phyloP scores from a whole-genome alignment of 768 basidiomycete species.

The Termitomyces sp. region DNA sequence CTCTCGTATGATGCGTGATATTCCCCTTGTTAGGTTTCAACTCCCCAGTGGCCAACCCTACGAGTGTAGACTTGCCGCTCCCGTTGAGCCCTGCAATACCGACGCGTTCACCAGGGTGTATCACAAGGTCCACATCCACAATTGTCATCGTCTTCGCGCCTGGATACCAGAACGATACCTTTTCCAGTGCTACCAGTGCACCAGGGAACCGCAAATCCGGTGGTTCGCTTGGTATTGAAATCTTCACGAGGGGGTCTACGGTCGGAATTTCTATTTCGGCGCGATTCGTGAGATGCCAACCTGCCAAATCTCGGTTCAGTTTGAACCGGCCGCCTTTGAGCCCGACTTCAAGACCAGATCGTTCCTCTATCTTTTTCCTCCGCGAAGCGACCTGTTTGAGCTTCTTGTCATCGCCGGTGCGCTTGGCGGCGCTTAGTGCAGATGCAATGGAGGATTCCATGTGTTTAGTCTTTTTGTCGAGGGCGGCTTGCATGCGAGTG shows the following conservation, averaged over 20 bases:
- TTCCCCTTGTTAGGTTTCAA: constrained; percentile 45
- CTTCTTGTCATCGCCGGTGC: constrained; percentile 63
- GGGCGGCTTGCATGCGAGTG: constrained; percentile 40
- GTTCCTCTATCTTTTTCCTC: constrained; percentile 52
- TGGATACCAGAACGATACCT: constrained; percentile 23
- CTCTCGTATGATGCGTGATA: constrained; percentile 50
- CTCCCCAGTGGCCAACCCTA: constrained; percentile 20
- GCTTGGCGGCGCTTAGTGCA: constrained; percentile 48
- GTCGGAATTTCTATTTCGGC: constrained; percentile 39
- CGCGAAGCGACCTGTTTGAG: constrained; percentile 51
- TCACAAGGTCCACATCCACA: constrained; percentile 21
- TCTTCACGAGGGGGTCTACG: constrained; percentile 32
- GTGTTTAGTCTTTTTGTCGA: constrained; percentile 35
- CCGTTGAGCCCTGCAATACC: constrained; percentile 35
- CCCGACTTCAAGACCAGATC: constrained; percentile 37
- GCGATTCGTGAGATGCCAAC: constrained; percentile 38
- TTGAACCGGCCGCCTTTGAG: constrained; percentile 51
- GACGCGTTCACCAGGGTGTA: constrained; percentile 26
- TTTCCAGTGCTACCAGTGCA: constrained; percentile 23
- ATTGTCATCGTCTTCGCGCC: constrained; percentile 20
- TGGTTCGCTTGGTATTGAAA: constrained; percentile 28
- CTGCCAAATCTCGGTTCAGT: constrained; percentile 50
- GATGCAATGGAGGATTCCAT: constrained; percentile 57
- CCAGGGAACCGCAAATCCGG: constrained; percentile 27
- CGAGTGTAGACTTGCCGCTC: constrained; percentile 46